Base-by-base conservation (phyloP, 495 filamentous ascomycete species). In the Chaetomium cochliodes region DNA sequence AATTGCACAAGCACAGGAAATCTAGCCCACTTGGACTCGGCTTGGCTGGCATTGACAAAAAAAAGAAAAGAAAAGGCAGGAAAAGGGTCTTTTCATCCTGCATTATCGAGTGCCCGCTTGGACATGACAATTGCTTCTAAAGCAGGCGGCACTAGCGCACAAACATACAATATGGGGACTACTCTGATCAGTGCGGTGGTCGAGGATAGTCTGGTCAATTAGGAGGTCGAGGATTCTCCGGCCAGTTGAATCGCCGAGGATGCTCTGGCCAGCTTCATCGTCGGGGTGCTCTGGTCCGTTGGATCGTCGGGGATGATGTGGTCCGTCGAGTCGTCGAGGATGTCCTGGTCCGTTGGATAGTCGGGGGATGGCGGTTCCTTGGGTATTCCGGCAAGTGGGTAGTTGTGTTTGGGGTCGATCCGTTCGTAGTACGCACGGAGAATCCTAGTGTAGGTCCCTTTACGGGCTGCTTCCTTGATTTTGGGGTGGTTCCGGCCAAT, bases 381-480 rank as follows among this genome's bases (percentile, higher is more conserved):
- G 25, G 60, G 20, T 0, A 51, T 42, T 8, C 78, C 78, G 28
- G 78, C 79, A 0, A 72, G 50, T 6, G 73, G 70, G 6, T 75
- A 37, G 58, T 62, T 58, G 16, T 60, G 39, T 7, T 58, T 23
- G 13, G 58, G 59, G 0, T 56, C 44, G 28, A 76, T 62, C 5
- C 63, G 55, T 28, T 37, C 6, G 30, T 70, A 78, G 64, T 75
- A 78, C 2, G 1, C 2, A 0, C 37, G 11, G 15, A 70, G 57
- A 28, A 50, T 44, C 0, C n/a, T 25, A 1, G 68, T 70, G 12
- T n/a, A 51, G 20, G 53, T 67, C 6, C 63, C 61, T 1, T 58
- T 50, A 2, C 53, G 33, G 2, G 6, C 23, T 2, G 71, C 74
- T 9, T 63, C 56, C 7, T 13, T 2, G n/a, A 75, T 66, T 37